Base-by-base conservation (phyloP, 768 basidiomycete species). In the Leccinum rimulosum region DNA sequence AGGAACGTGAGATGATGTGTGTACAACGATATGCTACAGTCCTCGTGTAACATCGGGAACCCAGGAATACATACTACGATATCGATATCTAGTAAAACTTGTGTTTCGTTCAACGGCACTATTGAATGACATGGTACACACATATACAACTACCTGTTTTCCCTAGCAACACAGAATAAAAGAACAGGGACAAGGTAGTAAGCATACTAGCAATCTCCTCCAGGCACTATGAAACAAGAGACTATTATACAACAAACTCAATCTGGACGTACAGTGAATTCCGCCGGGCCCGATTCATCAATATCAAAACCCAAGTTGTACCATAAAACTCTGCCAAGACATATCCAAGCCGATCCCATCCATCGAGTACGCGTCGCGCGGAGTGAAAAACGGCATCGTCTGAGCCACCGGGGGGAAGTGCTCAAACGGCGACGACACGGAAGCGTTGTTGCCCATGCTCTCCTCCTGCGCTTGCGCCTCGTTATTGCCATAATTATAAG, bases 311-410 rank as follows among this genome's bases (percentile, higher is more conserved):
- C 87, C 87, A 48, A 89, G 75, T 63, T 89, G 87, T 68, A 88
- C 84, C 48, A 86, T 82, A 48, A 89, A 85, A 60, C 77, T 81
- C 67, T 84, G 82, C 86, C 87, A 89, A 1, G 84, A 80, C 17
- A 85, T 73, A 66, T 89, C 85, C 55, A 88, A 63, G 31, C 77
- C 75, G 1, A 77, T 76, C 14, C 76, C 64, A 43, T 64, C 64
- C 8, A 27, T 7, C 14, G 56, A 35, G 11, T 45, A 57, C 50
- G 55, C 54, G 45, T 48, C 63, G 22, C 61, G 47, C 3, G 30
- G 30, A n/a, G 40, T 43, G 4, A 43, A 43, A n/a, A 43, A 43
- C 9, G 40, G 40, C 40, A 43, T 43, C n/a, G 40, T 43, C 40
- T 43, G 40, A 43, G n/a, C 40, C 40, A 43, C n/a, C 40, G 40